Evolutionary conservation across 345 rosid genomes (phyloP).

Genomic region (Isatis tinctoria): DNA sequence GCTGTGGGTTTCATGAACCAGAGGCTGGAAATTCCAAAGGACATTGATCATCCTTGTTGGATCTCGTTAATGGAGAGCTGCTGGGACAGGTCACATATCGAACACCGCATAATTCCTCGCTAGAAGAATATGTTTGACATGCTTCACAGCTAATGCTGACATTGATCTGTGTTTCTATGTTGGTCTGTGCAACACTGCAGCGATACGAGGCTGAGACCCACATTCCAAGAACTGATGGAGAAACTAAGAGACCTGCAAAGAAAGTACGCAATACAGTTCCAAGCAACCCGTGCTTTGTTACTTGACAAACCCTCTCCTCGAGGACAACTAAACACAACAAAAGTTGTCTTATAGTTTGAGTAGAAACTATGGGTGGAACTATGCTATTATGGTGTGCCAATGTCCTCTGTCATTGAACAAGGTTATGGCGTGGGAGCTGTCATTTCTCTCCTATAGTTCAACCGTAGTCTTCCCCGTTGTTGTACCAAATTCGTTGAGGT

Average conservation of each 20-base stretch:
- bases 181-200: slow-evolving; percentile 38
- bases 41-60: slow-evolving; percentile 80
- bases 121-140: not conserved
- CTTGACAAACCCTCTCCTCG: slow-evolving; percentile 47
- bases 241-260: slow-evolving; percentile 74
- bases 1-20: slow-evolving; percentile 98
- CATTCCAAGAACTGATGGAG: slow-evolving; percentile 83
- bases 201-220: slow-evolving; percentile 67
- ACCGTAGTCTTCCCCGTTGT: slow-evolving; percentile 88
- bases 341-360: not conserved
- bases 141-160: not conserved
- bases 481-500: slow-evolving; percentile 91
- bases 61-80: slow-evolving; percentile 80
- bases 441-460: slow-evolving; percentile 90
- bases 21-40: slow-evolving; percentile 77
- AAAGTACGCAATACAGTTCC: slow-evolving; percentile 46
- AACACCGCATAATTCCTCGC: not conserved
- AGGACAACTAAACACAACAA: slow-evolving; percentile 27
- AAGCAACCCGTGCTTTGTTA: slow-evolving; percentile 46
- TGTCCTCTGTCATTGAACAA: slow-evolving; percentile 89
- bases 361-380: slow-evolving; percentile 99
- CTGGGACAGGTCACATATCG: slow-evolving; percentile 66
- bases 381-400: slow-evolving; percentile 95
- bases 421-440: slow-evolving; percentile 96
- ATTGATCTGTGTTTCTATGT: not conserved